Conservation (phyloP, 176 grass and related monocot species). For the Coix lacrymajobi region DNA sequence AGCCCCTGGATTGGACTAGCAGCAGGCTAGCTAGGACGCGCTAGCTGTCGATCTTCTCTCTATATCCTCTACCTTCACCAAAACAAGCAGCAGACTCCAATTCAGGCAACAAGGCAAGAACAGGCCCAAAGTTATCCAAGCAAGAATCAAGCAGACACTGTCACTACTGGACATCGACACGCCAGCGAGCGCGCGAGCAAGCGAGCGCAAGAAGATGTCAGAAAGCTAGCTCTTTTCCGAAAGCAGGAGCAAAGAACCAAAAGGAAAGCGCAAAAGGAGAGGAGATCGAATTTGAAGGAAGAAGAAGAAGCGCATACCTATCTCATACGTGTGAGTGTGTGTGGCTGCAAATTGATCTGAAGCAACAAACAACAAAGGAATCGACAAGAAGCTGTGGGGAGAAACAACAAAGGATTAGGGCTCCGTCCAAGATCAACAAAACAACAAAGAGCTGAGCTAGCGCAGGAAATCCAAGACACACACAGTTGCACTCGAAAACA, state of each 20-base stretch:
- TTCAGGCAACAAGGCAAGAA: slow-evolving; percentile 31
- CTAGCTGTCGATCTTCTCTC: slow-evolving; percentile 1
- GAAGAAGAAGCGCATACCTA: slow-evolving; percentile 14
- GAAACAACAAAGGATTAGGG: slow-evolving; percentile 39
- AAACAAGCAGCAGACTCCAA: slow-evolving; percentile 24
- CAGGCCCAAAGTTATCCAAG: not conserved
- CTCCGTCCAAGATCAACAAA: slow-evolving; percentile 60
- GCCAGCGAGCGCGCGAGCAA: slow-evolving; percentile 19
- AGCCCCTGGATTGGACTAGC: not conserved
- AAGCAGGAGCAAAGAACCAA: slow-evolving; percentile 39
- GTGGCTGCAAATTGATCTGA: slow-evolving; percentile 39
- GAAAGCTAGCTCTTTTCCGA: slow-evolving; percentile 18
- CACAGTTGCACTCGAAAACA: slow-evolving; percentile 70
- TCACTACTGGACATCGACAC: slow-evolving; percentile 33
- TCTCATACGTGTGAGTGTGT: not conserved
- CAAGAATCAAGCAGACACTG: slow-evolving; percentile 27
- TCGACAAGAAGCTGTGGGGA: slow-evolving; percentile 36
- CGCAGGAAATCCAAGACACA: slow-evolving; percentile 65
- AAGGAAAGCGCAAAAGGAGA: slow-evolving; percentile 34
- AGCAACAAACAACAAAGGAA: slow-evolving; percentile 14
- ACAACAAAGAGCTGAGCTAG: slow-evolving; percentile 66
- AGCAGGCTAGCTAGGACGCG: no score
- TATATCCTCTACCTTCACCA: slow-evolving; percentile 3
- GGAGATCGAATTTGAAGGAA: slow-evolving; percentile 16
- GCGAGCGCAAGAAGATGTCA: slow-evolving; percentile 13